Base-by-base conservation (phyloP, 305 asterid genomes). In the Fraxinus sp. region DNA sequence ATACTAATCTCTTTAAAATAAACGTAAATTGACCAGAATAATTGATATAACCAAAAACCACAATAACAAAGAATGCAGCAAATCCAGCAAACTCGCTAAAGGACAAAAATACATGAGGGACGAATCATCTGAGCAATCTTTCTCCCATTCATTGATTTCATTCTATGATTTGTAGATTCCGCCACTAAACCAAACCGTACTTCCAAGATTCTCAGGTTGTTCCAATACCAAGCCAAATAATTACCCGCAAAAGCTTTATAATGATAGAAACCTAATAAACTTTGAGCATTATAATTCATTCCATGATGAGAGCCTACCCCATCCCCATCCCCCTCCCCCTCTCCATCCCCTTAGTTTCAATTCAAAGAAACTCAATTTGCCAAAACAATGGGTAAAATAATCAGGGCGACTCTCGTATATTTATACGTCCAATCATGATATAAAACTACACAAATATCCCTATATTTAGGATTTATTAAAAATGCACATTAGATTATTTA, bases 111-210 rank as follows among this genome's bases (percentile, higher is more conserved):
- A 26, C 36, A 64, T 6, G 2, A 22, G 35, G 73, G 33, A 22
- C 9, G 16, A 9, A 9, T 26, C n/a, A 24, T 64, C 36, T 64
- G 36, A 64, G 35, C 73, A 64, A 64, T 64, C 33, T 10, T 22
- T 22, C 73, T 3, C 16, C 73, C 35, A 24, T 8, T 64, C 7
- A 8, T 7, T 9, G 16, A 81, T 22, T 55, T n/a, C 22, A 81
- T 16, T 39, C 11, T 62, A 20, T 35, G 24, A 1, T 57, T 46
- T 39, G 8, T 55, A 62, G 78, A 80, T 64, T 39, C 35, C 68
- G 36, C 70, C 33, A 80, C 37, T 14, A 78, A 64, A 75, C 41
- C 80, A 73, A 74, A 66, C 33, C 32, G 62, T 41, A 20, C 64
- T n/a, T 10, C 73, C 26, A 13, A 64, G 35, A 64, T 64, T 64